phyloP scores from a whole-genome alignment of 2,329 filamentous ascomycete genomes.

The Fusarium sp. region DNA sequence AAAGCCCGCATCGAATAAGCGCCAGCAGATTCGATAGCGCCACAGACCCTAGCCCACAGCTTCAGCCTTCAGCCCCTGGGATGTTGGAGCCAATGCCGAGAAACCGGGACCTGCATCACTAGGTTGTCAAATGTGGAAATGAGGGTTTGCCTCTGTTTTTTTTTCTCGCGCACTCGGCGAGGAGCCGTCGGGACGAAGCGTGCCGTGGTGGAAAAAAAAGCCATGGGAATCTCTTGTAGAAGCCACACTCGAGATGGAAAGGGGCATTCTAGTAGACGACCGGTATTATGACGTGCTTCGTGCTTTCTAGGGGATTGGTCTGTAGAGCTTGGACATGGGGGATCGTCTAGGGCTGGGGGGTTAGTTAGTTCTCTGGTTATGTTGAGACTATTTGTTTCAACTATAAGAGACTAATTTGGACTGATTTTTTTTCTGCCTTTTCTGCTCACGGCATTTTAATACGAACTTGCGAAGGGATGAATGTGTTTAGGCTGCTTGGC shows the following conservation, averaged over 20 bases:
- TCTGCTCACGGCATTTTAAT: neutral
- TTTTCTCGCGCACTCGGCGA: neutral
- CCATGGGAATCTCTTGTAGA: neutral
- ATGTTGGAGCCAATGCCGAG: neutral
- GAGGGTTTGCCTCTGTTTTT: neutral
- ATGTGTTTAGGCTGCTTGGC: neutral
- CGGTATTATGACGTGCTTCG: neutral
- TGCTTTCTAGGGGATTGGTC: neutral
- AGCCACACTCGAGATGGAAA: neutral
- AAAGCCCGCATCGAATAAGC: neutral
- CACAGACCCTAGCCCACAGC: neutral
- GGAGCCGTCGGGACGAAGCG: neutral
- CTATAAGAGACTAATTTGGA: neutral
- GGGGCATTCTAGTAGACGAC: neutral
- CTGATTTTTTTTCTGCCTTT: neutral
- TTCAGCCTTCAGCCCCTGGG: neutral
- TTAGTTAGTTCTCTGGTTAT: neutral
- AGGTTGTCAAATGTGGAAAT: neutral
- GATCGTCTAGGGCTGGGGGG: neutral
- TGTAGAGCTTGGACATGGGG: neutral
- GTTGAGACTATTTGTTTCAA: neutral
- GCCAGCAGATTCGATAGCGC: slow-evolving; percentile 2
- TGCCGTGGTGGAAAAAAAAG: neutral
- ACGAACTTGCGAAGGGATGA: neutral
- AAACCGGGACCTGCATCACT: neutral